These are phyloP conservation scores for Colletotrichum sp. DNA, from an alignment of 2,329 filamentous ascomycete genomes.

Conservation along the genomic window DNA sequence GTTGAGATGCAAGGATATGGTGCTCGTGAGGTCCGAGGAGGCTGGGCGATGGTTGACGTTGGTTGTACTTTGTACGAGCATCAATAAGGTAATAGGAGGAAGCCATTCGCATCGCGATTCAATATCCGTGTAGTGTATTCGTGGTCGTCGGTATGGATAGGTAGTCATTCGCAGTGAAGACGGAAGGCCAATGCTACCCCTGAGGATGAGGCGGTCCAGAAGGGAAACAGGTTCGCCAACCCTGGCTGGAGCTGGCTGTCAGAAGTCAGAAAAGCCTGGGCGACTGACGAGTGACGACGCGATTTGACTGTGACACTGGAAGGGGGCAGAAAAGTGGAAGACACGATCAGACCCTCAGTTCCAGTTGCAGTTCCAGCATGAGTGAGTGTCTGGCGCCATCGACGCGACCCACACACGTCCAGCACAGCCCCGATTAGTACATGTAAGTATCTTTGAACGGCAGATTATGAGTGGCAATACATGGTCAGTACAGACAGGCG, in stretches of 20 bases:
- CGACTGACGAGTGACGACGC: background rate
- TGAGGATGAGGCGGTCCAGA: background rate
- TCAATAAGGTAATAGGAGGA: background rate
- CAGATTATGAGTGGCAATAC: background rate
- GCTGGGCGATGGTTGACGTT: background rate
- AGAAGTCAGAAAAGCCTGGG: background rate
- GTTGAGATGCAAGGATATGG: background rate
- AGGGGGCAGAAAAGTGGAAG: background rate
- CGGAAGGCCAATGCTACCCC: background rate
- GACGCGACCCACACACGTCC: background rate
- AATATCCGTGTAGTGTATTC: background rate
- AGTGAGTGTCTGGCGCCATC: background rate
- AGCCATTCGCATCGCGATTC: background rate
- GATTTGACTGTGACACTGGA: background rate
- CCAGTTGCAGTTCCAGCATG: background rate
- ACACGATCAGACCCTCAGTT: background rate
- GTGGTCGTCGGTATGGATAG: too few relatives aligned
- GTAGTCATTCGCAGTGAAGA: background rate
- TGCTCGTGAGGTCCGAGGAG: background rate
- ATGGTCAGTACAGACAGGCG: background rate
- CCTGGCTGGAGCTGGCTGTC: background rate
- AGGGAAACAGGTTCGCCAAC: background rate
- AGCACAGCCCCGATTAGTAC: background rate
- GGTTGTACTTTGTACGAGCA: background rate
- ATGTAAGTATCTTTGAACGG: background rate